Evolutionary conservation across 176 grass and related monocot genomes (phyloP).

Genomic region (Aegilops longissima): DNA sequence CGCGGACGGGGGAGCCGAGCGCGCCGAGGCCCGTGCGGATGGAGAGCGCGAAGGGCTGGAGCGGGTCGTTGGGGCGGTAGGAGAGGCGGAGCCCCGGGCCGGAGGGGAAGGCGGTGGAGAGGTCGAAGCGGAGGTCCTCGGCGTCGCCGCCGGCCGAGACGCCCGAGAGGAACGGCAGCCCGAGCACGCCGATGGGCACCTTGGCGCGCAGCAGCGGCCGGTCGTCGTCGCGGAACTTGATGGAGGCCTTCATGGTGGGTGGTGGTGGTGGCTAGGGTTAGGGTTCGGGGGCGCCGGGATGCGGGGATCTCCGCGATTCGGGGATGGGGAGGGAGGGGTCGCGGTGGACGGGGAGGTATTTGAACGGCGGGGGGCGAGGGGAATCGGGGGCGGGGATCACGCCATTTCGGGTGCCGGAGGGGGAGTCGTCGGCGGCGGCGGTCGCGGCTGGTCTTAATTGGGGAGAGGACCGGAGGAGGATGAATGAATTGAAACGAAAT

Average conservation of each 20-base stretch:
- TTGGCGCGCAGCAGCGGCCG: slow-evolving; percentile 69
- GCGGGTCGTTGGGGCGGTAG: slow-evolving; percentile 71
- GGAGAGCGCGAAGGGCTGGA: slow-evolving; percentile 72
- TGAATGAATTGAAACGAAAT: not conserved
- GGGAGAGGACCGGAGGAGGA: not conserved
- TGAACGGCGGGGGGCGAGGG: not conserved
- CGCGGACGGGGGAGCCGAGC: slow-evolving; percentile 53
- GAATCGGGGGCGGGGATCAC: slow-evolving; percentile 35
- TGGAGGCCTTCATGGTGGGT: slow-evolving; percentile 76
- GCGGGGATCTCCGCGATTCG: not conserved
- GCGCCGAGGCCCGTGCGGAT: slow-evolving; percentile 69
- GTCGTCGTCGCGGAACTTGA: slow-evolving; percentile 88
- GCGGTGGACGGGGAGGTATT: not conserved
- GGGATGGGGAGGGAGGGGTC: not conserved
- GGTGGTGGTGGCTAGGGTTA: slow-evolving; percentile 26
- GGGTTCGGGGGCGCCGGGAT: not conserved
- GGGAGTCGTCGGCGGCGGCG: slow-evolving; percentile 27
- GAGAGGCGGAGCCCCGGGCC: slow-evolving; percentile 75
- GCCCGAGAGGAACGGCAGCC: slow-evolving; percentile 75
- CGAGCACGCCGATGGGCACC: slow-evolving; percentile 79
- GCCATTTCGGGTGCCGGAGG: slow-evolving; percentile 24
- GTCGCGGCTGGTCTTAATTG: slow-evolving; percentile 28
- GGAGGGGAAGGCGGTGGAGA: slow-evolving; percentile 66
- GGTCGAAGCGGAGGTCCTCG: slow-evolving; percentile 74
- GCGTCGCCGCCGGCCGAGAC: slow-evolving; percentile 52